Base-by-base conservation (phyloP, 2,329 filamentous ascomycete species). In the Fusarium coicis region DNA sequence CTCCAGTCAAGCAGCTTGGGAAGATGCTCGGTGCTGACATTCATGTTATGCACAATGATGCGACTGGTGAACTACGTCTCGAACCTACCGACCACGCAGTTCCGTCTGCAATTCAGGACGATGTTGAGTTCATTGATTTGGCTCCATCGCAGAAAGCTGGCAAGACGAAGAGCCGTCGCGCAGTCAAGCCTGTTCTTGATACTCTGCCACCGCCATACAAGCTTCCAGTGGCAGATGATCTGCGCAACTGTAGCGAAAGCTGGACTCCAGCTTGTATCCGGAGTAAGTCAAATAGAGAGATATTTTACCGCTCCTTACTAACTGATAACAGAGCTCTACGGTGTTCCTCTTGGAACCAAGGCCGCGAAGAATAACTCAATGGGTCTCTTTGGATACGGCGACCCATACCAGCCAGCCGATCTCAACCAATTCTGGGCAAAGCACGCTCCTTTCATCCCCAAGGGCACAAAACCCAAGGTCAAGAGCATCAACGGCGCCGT, bases 221-320 rank as follows among this genome's bases (percentile, higher is more conserved):
- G 5, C 59, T 63, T 0, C 40, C 52, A 1, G 59, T 63, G 0
- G 42, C 53, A 3, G 50, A 63, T 21, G 59, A 63, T 26, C 21
- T 63, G 34, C 53, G 52, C 6, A 59, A 59, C 7, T 63, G 59
- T 4, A 63, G 53, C 16, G 26, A 30, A 59, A 63, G 59, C 18
- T 63, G 59, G 59, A 63, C 59, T 19, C 59, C 59, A 9, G 52
- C 53, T 15, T 63, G 59, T 3, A 63, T 63, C 8, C 52, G 59
- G 23, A 57, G 59, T 63, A 59, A 34, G 59, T 58, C 10, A 5
- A 43, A 26, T 26, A 26, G 26, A 26, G 26, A 26, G 7, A 26
- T 26, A 5, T 26, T 3, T 23, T 1, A 0, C 1, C 7, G 4
- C 0, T 39, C 6, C 1, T 1, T 5, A 21, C 50, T 46, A 2